A percentile compares a stretch with the other conserved stretches of the same genome.
Conservation (phyloP, 345 rosid genomes). For the Bretschneidera sinensis region DNA sequence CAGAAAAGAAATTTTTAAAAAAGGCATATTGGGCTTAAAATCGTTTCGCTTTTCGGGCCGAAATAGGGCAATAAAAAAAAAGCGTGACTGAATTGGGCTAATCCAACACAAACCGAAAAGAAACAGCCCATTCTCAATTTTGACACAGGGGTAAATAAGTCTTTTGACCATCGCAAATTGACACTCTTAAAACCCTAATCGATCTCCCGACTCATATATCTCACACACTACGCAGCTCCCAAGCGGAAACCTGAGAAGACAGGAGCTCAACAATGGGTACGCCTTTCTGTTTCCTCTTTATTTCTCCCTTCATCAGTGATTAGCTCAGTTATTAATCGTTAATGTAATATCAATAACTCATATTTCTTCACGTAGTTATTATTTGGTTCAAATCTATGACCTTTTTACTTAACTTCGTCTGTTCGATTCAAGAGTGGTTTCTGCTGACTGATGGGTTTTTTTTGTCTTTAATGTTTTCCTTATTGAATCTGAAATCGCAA, state of each 20-base stretch:
- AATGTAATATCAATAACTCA: neutral
- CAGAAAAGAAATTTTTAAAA: no score
- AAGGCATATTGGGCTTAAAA: neutral
- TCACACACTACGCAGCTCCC: neutral
- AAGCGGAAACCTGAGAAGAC: conserved; percentile 14
- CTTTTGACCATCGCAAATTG: no score
- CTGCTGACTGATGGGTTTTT: neutral
- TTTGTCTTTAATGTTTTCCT: neutral
- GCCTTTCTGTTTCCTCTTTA: conserved; percentile 8
- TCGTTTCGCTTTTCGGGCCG: no score
- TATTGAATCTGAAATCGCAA: no score
- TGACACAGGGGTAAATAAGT: neutral
- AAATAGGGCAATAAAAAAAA: neutral
- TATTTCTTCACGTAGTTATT: no score
- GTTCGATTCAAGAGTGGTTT: neutral
- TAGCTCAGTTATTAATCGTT: neutral
- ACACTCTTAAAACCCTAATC: conserved; percentile 26
- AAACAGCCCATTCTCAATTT: neutral
- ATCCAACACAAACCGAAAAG: neutral
- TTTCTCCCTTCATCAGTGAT: neutral
- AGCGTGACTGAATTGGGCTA: neutral
- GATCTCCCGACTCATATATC: neutral
- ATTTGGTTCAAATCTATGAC: neutral
- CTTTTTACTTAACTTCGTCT: neutral
- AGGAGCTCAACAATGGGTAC: conserved; percentile 36